Base-by-base conservation (phyloP, 768 basidiomycete species). In the Glaciozyma martinii region DNA sequence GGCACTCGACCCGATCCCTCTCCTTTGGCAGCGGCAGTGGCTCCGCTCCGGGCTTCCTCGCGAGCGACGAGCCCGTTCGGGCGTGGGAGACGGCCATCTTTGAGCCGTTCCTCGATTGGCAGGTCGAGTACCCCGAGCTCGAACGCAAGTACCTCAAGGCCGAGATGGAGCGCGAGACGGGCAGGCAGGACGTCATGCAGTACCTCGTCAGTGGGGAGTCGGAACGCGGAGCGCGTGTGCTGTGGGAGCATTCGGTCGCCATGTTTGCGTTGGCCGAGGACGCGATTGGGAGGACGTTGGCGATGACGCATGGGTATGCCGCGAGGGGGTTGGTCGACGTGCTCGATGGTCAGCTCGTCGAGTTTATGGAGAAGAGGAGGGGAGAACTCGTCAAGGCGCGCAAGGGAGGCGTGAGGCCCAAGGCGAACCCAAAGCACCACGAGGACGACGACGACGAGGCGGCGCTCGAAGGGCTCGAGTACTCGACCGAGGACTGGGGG, bases 91-190 rank as follows among this genome's bases (percentile, higher is more conserved):
- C 86, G 61, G 86, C 87, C 58, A 79, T 99, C 21, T 95, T 92
- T 75, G 91, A 93, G 74, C 90, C 94, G 3, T 98, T 97, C 78
- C 81, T 94, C 30, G 89, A 93, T 71, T 86, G 87, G 66, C 94
- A 98, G 71, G 80, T 84, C 23, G 87, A 93, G 61, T 97, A 97
- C 76, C 82, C 83, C 0, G 78, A 80, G 1, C 79, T 95, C 42
- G 95, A 99, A 76, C 80, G 82, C 43, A 82, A 84, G 10, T 81
- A 84, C 58, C 78, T 98, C 61, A 82, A 12, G 1, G 27, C 32
- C 16, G 64, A 70, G 56, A 25, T 62, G 10, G 33, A 10, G 15
- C 33, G 59, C 21, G 57, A 44, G 25, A n/a, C 56, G 18, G 61
- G 53, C 30, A 29, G 50, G 1, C 50, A 40, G 52, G 60, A 66